These are phyloP conservation scores for Cinchona pubescens DNA, from an alignment of 257 asterid species.

Conservation along the genomic window DNA sequence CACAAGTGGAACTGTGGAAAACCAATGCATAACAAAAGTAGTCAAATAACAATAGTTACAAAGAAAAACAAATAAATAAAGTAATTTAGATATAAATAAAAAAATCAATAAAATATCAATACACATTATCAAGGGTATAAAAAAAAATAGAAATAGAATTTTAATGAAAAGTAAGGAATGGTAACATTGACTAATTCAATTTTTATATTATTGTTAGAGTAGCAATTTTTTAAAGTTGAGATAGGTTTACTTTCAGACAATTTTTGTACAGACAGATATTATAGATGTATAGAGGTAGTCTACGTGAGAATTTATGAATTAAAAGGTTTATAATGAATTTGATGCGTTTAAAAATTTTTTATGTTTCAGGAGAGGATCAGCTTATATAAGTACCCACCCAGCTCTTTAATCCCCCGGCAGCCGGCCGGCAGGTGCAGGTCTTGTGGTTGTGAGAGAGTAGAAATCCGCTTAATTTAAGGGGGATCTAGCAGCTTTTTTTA, in stretches of 20 bases:
- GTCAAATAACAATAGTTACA: background rate
- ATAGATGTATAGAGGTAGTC: too few species aligned
- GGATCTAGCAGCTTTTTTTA: background rate
- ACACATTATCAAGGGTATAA: background rate
- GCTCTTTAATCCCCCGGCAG: background rate
- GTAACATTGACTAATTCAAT: background rate
- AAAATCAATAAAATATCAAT: background rate
- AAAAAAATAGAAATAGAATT: background rate
- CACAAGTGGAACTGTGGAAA: background rate
- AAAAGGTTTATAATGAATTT: too few species aligned
- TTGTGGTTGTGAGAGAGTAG: background rate
- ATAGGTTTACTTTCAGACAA: too few species aligned
- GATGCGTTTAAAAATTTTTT: too few species aligned
- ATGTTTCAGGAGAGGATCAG: too few species aligned
- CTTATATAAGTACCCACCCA: too few species aligned
- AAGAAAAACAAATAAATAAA: background rate
- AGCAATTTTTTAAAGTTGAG: too few species aligned
- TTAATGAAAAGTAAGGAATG: background rate
- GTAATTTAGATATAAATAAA: background rate
- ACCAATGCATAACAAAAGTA: background rate
- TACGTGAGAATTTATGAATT: too few species aligned
- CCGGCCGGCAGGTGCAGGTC: conserved; percentile 5
- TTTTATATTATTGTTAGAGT: too few species aligned
- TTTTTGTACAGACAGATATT: too few species aligned
- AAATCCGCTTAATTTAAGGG: conserved; percentile 13